Evolutionary conservation across 2,329 filamentous ascomycete genomes (phyloP), one percentile per base, ranked within the genome.

Genomic region (Colletotrichum chrysophilum): DNA sequence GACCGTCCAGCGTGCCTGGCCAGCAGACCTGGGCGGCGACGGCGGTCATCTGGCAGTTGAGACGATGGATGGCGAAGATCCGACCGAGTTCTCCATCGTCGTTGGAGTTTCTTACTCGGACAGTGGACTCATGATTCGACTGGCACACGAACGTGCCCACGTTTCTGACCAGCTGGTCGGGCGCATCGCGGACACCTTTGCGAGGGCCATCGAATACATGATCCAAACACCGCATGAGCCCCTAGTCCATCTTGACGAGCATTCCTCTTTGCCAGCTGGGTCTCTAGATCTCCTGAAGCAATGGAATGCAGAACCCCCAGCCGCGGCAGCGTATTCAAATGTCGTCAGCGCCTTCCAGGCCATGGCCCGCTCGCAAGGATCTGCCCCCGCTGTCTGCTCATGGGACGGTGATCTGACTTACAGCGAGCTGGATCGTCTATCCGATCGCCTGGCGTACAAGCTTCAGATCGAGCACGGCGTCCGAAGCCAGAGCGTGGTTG

Each of bases 311-410:
- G 38, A 43, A 0, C 18, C 38, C 1, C 38, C 38, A n/a, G 38
- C 9, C 0, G 0, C 38, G 5, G 38, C 38, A n/a, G 38, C 18
- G 0, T 12, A 43, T 2, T 6, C 38, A 6, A 43, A 43, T 1
- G 38, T 43, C 3, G 18, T 43, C 38, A 43, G 38, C 38, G 38
- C 38, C 18, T 43, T 43, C 9, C 9, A 5, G 38, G 38, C 38
- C 8, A 6, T 43, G 38, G 5, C 18, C 1, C 18, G 16, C 8
- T n/a, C 9, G 18, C 38, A 43, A n/a, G 38, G 38, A 43, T 43
- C 38, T 43, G 38, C 38, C 9, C 38, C 38, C 2, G 38, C 52
- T 2, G 7, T 56, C 21, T 56, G 52, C 21, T 24, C 21, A 14
- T 56, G 21, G 21, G 52, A 56, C 2, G 52, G 52, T 5, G 52